phyloP scores from a whole-genome alignment of 345 rosid species.

The Citrus reticulata region DNA sequence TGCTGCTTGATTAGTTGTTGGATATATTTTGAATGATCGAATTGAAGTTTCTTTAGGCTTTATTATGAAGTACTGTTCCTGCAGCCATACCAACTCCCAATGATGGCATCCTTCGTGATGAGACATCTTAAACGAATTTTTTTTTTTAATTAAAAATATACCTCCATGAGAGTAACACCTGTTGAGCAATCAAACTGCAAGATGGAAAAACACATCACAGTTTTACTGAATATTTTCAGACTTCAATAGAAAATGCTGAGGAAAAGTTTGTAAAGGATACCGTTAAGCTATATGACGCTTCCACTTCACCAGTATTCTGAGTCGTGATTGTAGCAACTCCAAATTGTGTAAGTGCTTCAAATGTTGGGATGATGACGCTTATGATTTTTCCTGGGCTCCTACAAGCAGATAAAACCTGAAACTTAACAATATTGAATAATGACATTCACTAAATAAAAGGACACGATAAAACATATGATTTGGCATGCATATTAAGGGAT shows the following conservation, averaged over 20 bases:
- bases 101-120: constrained; percentile 2
- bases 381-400: constrained; percentile 93
- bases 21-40: constrained; percentile 72
- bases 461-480: not conserved
- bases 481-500: not conserved
- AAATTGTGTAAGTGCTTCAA: constrained; percentile 82
- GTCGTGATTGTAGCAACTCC: constrained; percentile 78
- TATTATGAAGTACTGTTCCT: constrained; percentile 93
- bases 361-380: constrained; percentile 67
- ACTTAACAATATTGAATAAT: constrained; percentile 1
- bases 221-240: not conserved
- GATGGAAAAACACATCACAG: constrained; percentile 12
- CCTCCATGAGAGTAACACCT: constrained; percentile 77
- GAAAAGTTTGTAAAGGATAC: constrained; percentile 26
- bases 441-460: not conserved
- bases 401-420: constrained; percentile 6
- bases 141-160: constrained; percentile 4
- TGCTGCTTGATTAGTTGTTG: constrained; percentile 83
- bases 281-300: constrained; percentile 93
- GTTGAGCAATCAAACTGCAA: constrained; percentile 82
- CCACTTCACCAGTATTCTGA: constrained; percentile 74
- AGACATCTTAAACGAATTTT: not conserved
- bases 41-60: constrained; percentile 59
- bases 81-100: constrained; percentile 18
- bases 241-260: not conserved